phyloP scores from a whole-genome alignment of 2,329 filamentous ascomycete genomes.

The Alternaria angustiovoidea region DNA sequence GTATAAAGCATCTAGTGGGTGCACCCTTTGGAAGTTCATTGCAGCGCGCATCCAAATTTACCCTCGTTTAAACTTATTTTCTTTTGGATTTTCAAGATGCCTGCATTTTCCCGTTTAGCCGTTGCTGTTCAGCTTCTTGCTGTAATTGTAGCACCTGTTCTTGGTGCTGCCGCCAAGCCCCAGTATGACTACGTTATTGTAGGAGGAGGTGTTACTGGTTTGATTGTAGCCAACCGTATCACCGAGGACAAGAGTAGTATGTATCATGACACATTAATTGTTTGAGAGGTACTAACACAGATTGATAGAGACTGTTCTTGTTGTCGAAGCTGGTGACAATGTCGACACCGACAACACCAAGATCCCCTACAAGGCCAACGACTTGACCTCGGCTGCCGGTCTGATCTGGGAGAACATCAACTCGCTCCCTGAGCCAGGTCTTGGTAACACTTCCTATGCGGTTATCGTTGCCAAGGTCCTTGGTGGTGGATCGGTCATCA shows the following conservation, averaged over 20 bases:
- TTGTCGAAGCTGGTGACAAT: conserved; percentile 38
- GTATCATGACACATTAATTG: background rate
- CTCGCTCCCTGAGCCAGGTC: conserved; percentile 31
- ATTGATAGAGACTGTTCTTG: conserved; percentile 32
- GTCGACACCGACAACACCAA: conserved; percentile 33
- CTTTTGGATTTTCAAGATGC: conserved; percentile 29
- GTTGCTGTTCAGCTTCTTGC: conserved; percentile 34
- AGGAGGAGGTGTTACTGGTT: conserved; percentile 41
- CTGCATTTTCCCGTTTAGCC: conserved; percentile 37
- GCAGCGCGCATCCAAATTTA: conserved; percentile 11
- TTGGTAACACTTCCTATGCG: conserved; percentile 31
- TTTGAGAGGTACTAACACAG: conserved; percentile 3
- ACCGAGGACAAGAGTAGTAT: conserved; percentile 35
- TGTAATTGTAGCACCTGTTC: conserved; percentile 30
- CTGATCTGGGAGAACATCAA: conserved; percentile 32
- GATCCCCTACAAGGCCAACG: conserved; percentile 39
- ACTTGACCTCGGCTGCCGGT: conserved; percentile 29
- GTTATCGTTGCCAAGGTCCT: conserved; percentile 39
- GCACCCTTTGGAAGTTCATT: conserved; percentile 9
- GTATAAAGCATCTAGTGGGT: conserved; percentile 29
- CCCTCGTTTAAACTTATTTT: conserved; percentile 25
- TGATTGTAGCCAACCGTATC: conserved; percentile 41
- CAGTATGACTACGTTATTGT: conserved; percentile 45
- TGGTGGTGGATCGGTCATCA: conserved; percentile 42
- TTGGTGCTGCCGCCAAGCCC: conserved; percentile 18